Percentiles rank a stretch among this genome's conserved stretches.
Evolutionary conservation across 345 rosid genomes (phyloP).

Genomic region (Eucalyptus tenuipes): DNA sequence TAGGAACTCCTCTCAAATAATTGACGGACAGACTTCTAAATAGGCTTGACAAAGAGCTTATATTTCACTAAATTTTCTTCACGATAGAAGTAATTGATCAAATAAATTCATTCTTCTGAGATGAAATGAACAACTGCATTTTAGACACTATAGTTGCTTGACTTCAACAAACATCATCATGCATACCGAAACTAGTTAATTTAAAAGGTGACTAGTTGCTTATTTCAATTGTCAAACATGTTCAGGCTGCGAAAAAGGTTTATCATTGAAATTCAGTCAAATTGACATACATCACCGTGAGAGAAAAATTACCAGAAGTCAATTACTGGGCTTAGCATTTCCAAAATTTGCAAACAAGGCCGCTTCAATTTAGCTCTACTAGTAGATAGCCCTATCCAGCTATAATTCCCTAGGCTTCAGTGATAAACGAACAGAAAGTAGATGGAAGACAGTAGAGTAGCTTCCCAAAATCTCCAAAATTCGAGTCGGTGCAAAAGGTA

Average conservation of each 20-base stretch:
- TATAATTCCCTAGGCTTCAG: neutral
- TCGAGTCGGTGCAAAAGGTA: neutral
- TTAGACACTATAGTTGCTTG: neutral
- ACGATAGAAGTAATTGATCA: neutral
- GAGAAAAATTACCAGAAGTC: neutral
- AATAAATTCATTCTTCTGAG: neutral
- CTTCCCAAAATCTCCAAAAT: neutral
- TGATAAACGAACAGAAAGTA: neutral
- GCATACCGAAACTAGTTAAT: neutral
- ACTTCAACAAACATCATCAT: neutral
- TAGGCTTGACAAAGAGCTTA: neutral
- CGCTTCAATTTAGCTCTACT: neutral
- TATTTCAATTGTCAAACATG: neutral
- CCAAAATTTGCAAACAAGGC: neutral
- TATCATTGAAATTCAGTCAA: neutral
- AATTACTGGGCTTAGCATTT: neutral
- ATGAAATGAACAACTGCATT: neutral
- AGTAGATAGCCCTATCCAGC: neutral
- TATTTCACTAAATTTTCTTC: neutral
- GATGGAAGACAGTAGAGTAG: neutral
- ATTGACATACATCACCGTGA: fast-evolving
- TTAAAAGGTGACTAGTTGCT: neutral
- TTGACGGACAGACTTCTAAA: neutral
- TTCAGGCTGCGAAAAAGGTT: neutral
- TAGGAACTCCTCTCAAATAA: neutral